Conservation (phyloP, 768 basidiomycete genomes). For the Dacryopinax spathularia region DNA sequence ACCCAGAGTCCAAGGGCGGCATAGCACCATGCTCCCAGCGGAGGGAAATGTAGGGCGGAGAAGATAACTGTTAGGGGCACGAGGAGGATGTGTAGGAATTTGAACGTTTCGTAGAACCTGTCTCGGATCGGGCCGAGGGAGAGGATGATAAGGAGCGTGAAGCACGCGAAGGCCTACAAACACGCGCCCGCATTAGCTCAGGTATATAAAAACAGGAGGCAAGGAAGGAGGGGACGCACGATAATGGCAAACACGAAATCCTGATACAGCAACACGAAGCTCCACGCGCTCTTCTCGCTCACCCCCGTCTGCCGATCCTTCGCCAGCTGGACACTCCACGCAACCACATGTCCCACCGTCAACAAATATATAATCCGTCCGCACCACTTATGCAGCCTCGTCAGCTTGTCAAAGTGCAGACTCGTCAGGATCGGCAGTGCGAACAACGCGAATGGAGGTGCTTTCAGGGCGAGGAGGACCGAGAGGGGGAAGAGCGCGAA, state of each 20-base stretch:
- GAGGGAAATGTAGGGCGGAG: constrained; percentile 53
- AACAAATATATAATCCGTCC: constrained; percentile 57
- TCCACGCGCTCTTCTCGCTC: constrained; percentile 19
- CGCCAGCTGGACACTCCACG: constrained; percentile 56
- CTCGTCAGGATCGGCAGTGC: constrained; percentile 47
- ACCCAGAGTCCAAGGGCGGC: constrained; percentile 47
- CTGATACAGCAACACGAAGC: constrained; percentile 42
- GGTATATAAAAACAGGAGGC: background rate
- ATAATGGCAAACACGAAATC: constrained; percentile 51
- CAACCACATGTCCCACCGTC: constrained; percentile 41
- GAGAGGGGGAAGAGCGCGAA: constrained; percentile 60
- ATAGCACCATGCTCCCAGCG: constrained; percentile 55
- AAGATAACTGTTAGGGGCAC: constrained; percentile 47
- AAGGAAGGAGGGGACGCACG: constrained; percentile 14
- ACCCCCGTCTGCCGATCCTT: constrained; percentile 35
- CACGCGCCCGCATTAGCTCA: too few relatives aligned
- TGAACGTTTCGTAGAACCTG: constrained; percentile 50
- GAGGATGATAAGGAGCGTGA: constrained; percentile 40
- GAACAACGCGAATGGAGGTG: constrained; percentile 56
- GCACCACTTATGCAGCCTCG: constrained; percentile 55
- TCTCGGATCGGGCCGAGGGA: constrained; percentile 40
- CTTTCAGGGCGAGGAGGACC: constrained; percentile 55
- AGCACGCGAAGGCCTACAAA: constrained; percentile 39
- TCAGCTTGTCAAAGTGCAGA: constrained; percentile 61
- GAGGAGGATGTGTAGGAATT: constrained; percentile 46